A percentile compares a stretch with the other conserved stretches of the same genome.
Conservation (phyloP, 2,329 filamentous ascomycete genomes). For the Fusarium euwallaceae region DNA sequence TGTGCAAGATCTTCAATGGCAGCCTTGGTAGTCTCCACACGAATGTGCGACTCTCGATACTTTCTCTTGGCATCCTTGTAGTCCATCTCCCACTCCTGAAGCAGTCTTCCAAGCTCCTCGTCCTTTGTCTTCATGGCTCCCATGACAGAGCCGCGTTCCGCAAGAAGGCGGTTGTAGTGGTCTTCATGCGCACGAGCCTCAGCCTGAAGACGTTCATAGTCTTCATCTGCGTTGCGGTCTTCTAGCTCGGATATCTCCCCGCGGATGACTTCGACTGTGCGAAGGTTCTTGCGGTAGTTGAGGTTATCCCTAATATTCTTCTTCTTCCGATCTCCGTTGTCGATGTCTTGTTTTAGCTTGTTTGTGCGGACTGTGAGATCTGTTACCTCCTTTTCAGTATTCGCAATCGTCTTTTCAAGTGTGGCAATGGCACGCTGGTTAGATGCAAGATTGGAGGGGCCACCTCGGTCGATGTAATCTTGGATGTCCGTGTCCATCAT, state of each 20-base stretch:
- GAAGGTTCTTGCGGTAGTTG: slow-evolving; percentile 81
- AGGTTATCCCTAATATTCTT: slow-evolving; percentile 92
- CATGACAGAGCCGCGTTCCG: slow-evolving; percentile 79
- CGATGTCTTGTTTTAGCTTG: slow-evolving; percentile 80
- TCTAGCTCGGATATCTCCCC: slow-evolving; percentile 81
- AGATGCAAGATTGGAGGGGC: slow-evolving; percentile 76
- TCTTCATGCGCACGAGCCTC: slow-evolving; percentile 78
- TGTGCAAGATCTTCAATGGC: slow-evolving; percentile 90
- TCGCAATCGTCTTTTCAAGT: slow-evolving; percentile 75
- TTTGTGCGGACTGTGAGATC: slow-evolving; percentile 79
- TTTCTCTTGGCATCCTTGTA: slow-evolving; percentile 85
- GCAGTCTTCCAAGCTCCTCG: slow-evolving; percentile 78
- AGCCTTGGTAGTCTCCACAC: slow-evolving; percentile 90
- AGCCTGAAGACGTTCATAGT: slow-evolving; percentile 79
- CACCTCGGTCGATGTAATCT: slow-evolving; percentile 82
- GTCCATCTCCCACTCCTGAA: slow-evolving; percentile 85
- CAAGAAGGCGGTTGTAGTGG: slow-evolving; percentile 76
- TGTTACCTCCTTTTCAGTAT: slow-evolving; percentile 75
- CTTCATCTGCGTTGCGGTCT: slow-evolving; percentile 83
- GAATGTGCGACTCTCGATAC: slow-evolving; percentile 90
- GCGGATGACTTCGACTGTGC: slow-evolving; percentile 75
- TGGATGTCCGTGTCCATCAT: slow-evolving; percentile 83
- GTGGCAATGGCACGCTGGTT: slow-evolving; percentile 77
- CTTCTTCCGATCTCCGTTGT: slow-evolving; percentile 85
- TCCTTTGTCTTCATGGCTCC: slow-evolving; percentile 89